Conservation (phyloP, 371 early-diverging fungal genomes). For the Rhizopus microsporus region DNA sequence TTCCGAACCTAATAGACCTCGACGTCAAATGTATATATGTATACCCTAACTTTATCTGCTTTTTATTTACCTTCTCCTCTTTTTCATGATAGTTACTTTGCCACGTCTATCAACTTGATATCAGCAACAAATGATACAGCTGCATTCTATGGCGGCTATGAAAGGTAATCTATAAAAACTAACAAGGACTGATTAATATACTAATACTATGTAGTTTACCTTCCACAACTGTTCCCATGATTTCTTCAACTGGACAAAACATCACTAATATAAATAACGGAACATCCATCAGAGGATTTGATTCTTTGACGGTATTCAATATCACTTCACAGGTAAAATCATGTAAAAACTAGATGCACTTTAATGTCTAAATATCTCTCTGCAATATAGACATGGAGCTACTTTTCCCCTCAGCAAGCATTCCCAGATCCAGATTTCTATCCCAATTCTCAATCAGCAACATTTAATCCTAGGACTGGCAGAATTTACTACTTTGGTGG, state of each 20-base stretch:
- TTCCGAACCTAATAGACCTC: background rate
- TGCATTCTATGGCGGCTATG: slow-evolving; percentile 9
- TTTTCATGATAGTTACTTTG: background rate
- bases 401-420: slow-evolving; percentile 1
- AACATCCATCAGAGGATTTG: background rate
- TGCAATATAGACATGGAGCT: background rate
- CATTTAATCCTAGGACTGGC: slow-evolving; percentile 1
- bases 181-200: too few species aligned
- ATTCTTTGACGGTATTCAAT: slow-evolving; percentile 2
- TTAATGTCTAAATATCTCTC: background rate
- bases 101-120: background rate
- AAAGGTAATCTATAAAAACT: slow-evolving; percentile 1
- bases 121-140: slow-evolving; percentile 3
- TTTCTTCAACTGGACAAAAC: background rate
- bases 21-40: slow-evolving; percentile 8
- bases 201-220: background rate
- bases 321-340: background rate
- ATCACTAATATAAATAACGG: background rate
- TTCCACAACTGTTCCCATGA: background rate
- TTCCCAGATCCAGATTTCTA: background rate
- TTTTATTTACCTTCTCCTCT: background rate
- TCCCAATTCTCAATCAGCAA: slow-evolving; percentile 2
- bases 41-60: too few species aligned
- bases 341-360: background rate
- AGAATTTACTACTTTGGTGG: slow-evolving; percentile 14